Conservation (phyloP, 495 filamentous ascomycete genomes). For the Bombardia bombarda region DNA sequence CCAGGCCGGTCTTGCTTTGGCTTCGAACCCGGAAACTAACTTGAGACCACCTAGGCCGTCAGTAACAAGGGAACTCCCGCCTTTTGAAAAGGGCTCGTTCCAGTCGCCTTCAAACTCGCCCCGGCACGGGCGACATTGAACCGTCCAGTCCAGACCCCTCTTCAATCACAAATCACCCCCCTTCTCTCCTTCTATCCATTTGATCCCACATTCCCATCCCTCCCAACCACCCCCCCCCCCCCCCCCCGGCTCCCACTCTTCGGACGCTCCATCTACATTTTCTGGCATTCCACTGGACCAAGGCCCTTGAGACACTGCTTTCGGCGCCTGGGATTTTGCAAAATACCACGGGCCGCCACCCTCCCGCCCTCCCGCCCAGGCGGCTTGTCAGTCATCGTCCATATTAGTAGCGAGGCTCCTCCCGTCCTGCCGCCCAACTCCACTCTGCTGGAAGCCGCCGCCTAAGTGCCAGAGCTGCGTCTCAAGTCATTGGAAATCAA, state of each 20-base stretch:
- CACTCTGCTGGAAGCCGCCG: slow-evolving; percentile 1
- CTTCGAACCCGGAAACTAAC: slow-evolving; percentile 18
- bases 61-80: slow-evolving; percentile 28
- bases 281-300: slow-evolving; percentile 1
- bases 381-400: neutral
- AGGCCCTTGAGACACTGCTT: neutral
- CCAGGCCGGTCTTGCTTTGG: slow-evolving; percentile 4
- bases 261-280: neutral
- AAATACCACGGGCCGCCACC: neutral
- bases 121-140: too few relatives aligned
- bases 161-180: too few relatives aligned
- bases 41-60: slow-evolving; percentile 16
- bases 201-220: slow-evolving; percentile 10
- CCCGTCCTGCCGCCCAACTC: slow-evolving; percentile 6
- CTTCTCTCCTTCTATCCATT: slow-evolving; percentile 6
- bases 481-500: too few relatives aligned
- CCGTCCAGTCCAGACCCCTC: too few relatives aligned
- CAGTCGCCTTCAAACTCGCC: slow-evolving; percentile 18
- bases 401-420: slow-evolving; percentile 3
- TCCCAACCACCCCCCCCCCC: neutral
- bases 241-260: too few relatives aligned
- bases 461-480: too few relatives aligned
- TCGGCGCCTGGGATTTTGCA: neutral
- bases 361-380: neutral
- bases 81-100: slow-evolving; percentile 18